Evolutionary conservation across 176 grass and related monocot species (phyloP).

Genomic region (Bromus sterilis): DNA sequence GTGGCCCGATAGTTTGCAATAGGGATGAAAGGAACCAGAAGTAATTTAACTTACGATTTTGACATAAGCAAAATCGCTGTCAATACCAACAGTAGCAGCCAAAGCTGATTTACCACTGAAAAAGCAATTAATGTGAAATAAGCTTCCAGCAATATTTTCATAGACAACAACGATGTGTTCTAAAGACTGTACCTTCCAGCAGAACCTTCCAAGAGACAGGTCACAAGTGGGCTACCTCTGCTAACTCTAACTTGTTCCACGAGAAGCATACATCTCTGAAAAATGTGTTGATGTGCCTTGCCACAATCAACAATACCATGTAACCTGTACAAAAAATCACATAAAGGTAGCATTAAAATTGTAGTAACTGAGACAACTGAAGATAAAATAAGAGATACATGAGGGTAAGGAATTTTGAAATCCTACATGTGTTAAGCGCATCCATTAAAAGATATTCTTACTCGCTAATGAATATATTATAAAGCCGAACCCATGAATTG

Average conservation of each 20-base stretch:
- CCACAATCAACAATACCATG: constrained; percentile 90
- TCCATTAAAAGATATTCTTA: not conserved
- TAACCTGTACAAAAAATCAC: constrained; percentile 32
- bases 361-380: not conserved
- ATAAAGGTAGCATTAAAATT: not conserved
- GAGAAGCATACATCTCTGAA: constrained; percentile 76
- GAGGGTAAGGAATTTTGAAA: not conserved
- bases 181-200: constrained; percentile 55
- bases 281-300: constrained; percentile 63
- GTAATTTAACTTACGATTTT: constrained; percentile 79
- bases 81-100: constrained; percentile 71
- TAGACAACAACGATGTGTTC: not conserved
- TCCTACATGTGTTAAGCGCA: not conserved
- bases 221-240: constrained; percentile 87
- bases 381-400: not conserved
- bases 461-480: not conserved
- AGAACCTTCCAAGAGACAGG: constrained; percentile 89
- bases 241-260: constrained; percentile 97
- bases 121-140: constrained; percentile 13
- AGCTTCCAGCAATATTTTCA: not conserved
- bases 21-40: not conserved
- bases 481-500: not conserved
- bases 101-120: constrained; percentile 70
- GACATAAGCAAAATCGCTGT: constrained; percentile 94
- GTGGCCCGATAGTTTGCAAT: not conserved